phyloP scores from a whole-genome alignment of 2,329 filamentous ascomycete genomes.

The Arthroderma sp. region DNA sequence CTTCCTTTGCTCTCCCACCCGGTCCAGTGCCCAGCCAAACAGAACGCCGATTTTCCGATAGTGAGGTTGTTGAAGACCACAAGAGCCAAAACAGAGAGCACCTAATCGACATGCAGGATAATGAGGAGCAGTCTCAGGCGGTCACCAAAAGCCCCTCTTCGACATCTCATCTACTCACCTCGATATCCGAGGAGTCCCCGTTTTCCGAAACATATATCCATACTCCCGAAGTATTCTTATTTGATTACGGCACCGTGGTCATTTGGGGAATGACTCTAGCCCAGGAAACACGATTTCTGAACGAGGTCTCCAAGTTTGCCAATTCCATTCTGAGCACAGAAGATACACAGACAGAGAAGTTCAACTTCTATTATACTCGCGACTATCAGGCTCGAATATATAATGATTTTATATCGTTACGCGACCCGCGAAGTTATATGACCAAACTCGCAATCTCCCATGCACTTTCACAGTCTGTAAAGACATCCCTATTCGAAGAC shows the following conservation, averaged over 20 bases:
- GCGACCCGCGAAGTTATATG: slow-evolving; percentile 96
- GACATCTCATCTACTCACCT: slow-evolving; percentile 3
- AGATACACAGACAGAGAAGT: slow-evolving; percentile 89
- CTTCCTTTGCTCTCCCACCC: slow-evolving; percentile 9
- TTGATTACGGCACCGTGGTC: slow-evolving; percentile 93
- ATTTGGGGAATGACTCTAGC: slow-evolving; percentile 95
- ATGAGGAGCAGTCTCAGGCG: slow-evolving; percentile 8
- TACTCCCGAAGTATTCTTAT: slow-evolving; percentile 88
- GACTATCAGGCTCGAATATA: slow-evolving; percentile 98
- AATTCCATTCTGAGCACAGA: slow-evolving; percentile 76
- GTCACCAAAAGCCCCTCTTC: slow-evolving; percentile 4
- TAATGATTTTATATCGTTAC: slow-evolving; percentile 94
- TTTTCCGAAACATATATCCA: slow-evolving; percentile 62
- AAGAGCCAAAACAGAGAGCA: slow-evolving; percentile 45
- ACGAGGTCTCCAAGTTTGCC: slow-evolving; percentile 90
- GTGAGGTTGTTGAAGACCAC: slow-evolving; percentile 52
- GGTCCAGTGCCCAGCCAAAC: neutral
- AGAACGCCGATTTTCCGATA: slow-evolving; percentile 40
- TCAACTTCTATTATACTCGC: slow-evolving; percentile 98
- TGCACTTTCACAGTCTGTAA: slow-evolving; percentile 88
- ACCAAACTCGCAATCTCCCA: slow-evolving; percentile 94
- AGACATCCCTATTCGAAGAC: slow-evolving; percentile 95
- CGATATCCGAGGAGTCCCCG: slow-evolving; percentile 1
- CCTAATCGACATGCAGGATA: slow-evolving; percentile 48
- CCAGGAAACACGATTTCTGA: slow-evolving; percentile 81